Evolutionary conservation across 495 filamentous ascomycete genomes (phyloP).

Genomic region (Astrocystis sublimbata): DNA sequence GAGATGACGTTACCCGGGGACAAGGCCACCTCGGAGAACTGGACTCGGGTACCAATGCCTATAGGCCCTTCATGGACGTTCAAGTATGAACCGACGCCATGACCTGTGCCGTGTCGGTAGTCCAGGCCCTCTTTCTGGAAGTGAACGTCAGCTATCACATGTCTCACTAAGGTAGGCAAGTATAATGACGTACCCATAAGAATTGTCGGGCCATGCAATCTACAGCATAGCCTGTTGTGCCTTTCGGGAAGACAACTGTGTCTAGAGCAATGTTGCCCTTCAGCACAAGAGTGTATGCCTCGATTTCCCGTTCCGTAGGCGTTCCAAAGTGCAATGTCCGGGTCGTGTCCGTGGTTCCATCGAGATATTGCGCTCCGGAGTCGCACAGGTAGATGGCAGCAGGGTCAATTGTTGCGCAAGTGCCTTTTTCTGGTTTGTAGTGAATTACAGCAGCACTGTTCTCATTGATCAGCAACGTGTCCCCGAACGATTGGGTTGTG

Average conservation of each 20-base stretch:
- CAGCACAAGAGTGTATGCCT: constrained; percentile 91
- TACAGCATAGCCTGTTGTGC: constrained; percentile 88
- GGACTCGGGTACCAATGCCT: constrained; percentile 87
- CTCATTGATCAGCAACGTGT: not conserved
- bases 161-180: not conserved
- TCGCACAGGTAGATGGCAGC: constrained; percentile 92
- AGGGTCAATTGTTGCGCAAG: constrained; percentile 83
- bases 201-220: constrained; percentile 88
- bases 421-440: constrained; percentile 87
- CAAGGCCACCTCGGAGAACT: constrained; percentile 89
- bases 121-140: constrained; percentile 76
- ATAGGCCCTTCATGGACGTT: constrained; percentile 99
- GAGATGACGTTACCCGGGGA: constrained; percentile 92
- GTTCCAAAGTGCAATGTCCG: constrained; percentile 89
- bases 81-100: constrained; percentile 88
- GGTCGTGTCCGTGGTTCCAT: constrained; percentile 97
- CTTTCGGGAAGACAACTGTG: constrained; percentile 87
- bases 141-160: constrained; percentile 16
- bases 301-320: constrained; percentile 81
- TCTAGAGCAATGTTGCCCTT: constrained; percentile 96
- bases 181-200: constrained; percentile 66
- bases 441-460: constrained; percentile 84
- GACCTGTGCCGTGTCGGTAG: constrained; percentile 95
- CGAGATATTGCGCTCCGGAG: constrained; percentile 90
- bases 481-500: not conserved